Evolutionary conservation across 495 filamentous ascomycete genomes (phyloP), one percentile per base, ranked within the genome.

Genomic region (Aspergillus conjunctus): DNA sequence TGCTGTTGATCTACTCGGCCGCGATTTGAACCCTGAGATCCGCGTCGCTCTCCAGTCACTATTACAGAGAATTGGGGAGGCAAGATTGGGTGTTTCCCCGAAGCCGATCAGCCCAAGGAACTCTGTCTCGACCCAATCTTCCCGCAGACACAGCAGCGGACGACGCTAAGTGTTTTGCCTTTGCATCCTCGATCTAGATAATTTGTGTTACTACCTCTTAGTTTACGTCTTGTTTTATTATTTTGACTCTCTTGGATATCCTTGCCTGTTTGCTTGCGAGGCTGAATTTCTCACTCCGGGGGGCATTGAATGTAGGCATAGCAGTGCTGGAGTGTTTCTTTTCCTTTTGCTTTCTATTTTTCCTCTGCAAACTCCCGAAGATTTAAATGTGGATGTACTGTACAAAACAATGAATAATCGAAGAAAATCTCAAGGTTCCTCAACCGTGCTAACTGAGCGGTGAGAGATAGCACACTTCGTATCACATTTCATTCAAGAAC

Each of bases 51-150:
- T 98, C 60, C 85, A 96, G 63, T 83, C 80, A 1, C 76, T 97
- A 12, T 74, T 97, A 58, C 82, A 88, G 54, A 79, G 91, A 43
- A 87, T 97, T 3, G 93, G 93, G 49, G 93, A 97, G 75, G 86
- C 89, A 12, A 85, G 84, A 54, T 74, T 96, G 53, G 91, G 90
- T 0, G 82, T 94, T 21, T 48, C 66, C 51, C 57, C 22, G 11
- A 54, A 72, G 54, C 62, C 66, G 58, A 73, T 73, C 48, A 83
- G 77, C 59, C 81, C 80, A 51, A 70, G 76, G 51, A 81, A 77
- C 60, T 78, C 73, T 10, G 58, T 76, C 32, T 77, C 75, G 11
- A 69, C 73, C 33, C 70, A 71, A 54, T 56, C 49, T 1, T 58
- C 68, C 43, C 69, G 70, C 44, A 72, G 67, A 32, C 67, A 73